Percentiles rank a stretch among this genome's conserved stretches.
Evolutionary conservation across 768 basidiomycete genomes (phyloP).

Genomic region (Amanita pallidorosea): DNA sequence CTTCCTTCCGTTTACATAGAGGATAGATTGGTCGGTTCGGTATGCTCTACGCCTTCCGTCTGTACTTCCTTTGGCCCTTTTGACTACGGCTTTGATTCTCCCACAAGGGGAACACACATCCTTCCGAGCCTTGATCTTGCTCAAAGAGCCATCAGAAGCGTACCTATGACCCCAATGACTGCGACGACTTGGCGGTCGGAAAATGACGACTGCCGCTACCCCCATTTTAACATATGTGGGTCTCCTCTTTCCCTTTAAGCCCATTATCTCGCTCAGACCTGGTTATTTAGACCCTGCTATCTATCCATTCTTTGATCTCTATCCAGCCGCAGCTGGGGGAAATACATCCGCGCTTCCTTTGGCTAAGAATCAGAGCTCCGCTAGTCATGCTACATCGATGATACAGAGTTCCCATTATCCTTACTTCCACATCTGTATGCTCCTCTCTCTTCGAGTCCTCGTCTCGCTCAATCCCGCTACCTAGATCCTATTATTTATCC

Average conservation of each 20-base stretch:
- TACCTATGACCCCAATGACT: slow-evolving; percentile 39
- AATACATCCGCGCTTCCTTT: too few relatives aligned
- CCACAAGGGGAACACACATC: slow-evolving; percentile 21
- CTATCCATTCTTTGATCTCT: slow-evolving; percentile 7
- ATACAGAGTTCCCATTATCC: too few relatives aligned
- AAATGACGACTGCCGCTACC: not conserved
- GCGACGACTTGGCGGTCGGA: slow-evolving; percentile 24
- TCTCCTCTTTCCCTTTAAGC: too few relatives aligned
- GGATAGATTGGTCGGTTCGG: slow-evolving; percentile 43
- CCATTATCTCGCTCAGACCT: too few relatives aligned
- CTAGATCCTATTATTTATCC: not conserved
- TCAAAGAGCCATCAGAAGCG: slow-evolving; percentile 41
- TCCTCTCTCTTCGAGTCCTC: too few relatives aligned
- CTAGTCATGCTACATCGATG: too few relatives aligned
- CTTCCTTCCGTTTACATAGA: slow-evolving; percentile 48
- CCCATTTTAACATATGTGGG: too few relatives aligned
- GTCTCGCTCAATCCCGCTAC: too few relatives aligned
- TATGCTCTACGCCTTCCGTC: slow-evolving; percentile 39
- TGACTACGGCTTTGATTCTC: slow-evolving; percentile 33
- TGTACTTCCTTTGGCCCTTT: slow-evolving; percentile 48
- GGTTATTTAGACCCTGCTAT: slow-evolving; percentile 6
- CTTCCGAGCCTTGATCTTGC: slow-evolving; percentile 52
- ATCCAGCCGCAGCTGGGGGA: not conserved
- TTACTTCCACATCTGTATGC: too few relatives aligned
- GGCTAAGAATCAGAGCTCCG: too few relatives aligned